Evolutionary conservation across 306 rosid genomes (phyloP), one percentile per base, ranked within the genome.

Genomic region (Senna tora): DNA sequence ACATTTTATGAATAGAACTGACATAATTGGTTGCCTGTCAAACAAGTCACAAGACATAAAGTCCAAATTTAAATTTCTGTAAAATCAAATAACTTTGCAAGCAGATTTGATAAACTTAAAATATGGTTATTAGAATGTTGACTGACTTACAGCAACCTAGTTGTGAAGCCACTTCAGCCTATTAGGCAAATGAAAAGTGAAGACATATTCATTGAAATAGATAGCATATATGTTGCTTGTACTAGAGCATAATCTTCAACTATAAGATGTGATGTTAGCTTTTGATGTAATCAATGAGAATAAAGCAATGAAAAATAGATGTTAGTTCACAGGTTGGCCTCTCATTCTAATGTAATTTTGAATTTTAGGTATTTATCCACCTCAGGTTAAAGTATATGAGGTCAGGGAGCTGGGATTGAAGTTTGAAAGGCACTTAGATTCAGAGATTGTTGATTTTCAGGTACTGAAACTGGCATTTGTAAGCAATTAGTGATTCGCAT

Each of bases 401-500:
- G 84, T 91, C 20, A 80, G 91, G 77, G 87, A 93, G 69, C 84
- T 93, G 16, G 80, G 97, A 1, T 68, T 93, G 85, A 93, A 93
- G 94, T 93, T 91, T 55, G 96, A 91, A 74, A 82, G 97, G 74
- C 98, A 93, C 83, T 85, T 93, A 74, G 96, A 93, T 66, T 89
- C 97, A 16, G 96, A 93, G 83, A 93, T 93, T 16, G 67, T 93
- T 55, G 97, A 93, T 80, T 93, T 91, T 85, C 85, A 93, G 98
- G 98, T 90, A 79, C 47, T 64, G 47, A 65, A 50, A 47, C 67
- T 46, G 21, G 41, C 19, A 49, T 53, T 47, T 45, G 17, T 46
- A n/a, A 54, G 61, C 28, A 12, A 42, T 71, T 33, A 36, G 30
- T 9, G 33, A 12, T 7, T 21, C 42, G 46, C 21, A 3, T 32